Evolutionary conservation across 2,329 filamentous ascomycete species (phyloP), one percentile per base, ranked within the genome.

Genomic region (Sporothrix schenckii): DNA sequence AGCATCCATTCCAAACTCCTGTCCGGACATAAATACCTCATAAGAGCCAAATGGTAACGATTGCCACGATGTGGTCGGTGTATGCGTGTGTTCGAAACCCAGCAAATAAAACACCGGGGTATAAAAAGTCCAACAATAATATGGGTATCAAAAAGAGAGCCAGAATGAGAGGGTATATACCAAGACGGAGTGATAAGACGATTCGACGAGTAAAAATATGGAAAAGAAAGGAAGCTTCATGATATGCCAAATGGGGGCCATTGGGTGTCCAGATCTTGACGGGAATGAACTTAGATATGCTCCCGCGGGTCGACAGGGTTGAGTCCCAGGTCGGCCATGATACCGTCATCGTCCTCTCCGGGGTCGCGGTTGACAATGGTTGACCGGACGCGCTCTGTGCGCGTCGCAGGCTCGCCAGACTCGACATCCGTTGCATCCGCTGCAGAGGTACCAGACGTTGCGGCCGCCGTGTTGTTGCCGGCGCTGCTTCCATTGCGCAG

Each of bases 241-340:
- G 5, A 21, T 21, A 21, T 49, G 49, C 2, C 16, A n/a, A 7
- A 4, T 10, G 41, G 41, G 3, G 14, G 41, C 1, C 9, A 44
- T 14, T 13, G 11, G 2, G 41, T 16, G 11, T 44, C 41, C 49
- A n/a, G 16, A 3, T 49, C 1, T 19, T 6, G 13, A 49, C 44
- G 14, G 44, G 14, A 16, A 19, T 11, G 4, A 16, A 19, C 4
- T 27, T 72, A 84, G 30, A 84, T 77, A 39, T 76, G 78, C 74
- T 84, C 82, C 6, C 76, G 76, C 3, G 79, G 80, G 49, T 79
- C 77, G 3, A 83, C 81, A 0, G 81, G 81, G 0, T 74, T 75
- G 6, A 76, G 77, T 3, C 77, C 77, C 21, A 81, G 71, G 10
- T 81, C 72, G 19, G 80, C 82, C 49, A 81, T 77, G 0, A 72